Base-by-base conservation (phyloP, 2,329 filamentous ascomycete species). In the Xylaria polymorpha region DNA sequence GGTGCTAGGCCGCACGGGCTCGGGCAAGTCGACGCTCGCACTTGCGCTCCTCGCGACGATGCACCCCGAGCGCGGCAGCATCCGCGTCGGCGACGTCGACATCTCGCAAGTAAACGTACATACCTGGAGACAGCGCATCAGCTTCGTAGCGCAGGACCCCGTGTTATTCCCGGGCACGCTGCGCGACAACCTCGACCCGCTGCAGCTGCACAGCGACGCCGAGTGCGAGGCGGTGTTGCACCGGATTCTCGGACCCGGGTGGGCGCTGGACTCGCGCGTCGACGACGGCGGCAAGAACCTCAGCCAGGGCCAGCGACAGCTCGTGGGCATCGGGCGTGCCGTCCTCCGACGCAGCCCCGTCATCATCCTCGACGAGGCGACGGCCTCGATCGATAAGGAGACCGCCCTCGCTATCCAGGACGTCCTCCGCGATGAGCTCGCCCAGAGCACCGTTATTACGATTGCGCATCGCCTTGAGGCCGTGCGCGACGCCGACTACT, bases 1-100 rank as follows among this genome's bases (percentile, higher is more conserved):
- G 0, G 88, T 97, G 6, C 90, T 95, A 0, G 94, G 94, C 1
- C 89, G 94, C 43, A 97, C 94, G 0, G 91, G 93, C 0, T 96
- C 92, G 0, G 94, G 94, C 18, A 98, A 98, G 81, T 94, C 91
- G 35, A 97, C 94, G 0, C 82, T 90, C 1, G 88, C 88, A 1
- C 84, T 90, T 37, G 86, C 86, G 2, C 81, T 91, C 0, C 82
- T 89, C 0, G 86, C 85, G 2, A 88, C 87, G 0, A 82, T 90
- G 50, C 82, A 84, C 0, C 86, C 88, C 0, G 78, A 77, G 1
- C 76, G 79, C 0, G 88, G 88, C 0, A 77, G 76, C n/a, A 84
- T 90, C 53, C 83, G 77, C 22, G 86, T 90, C 63, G 88, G 89
- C 53, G 79, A 76, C 61, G 75, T 88, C 4, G 83, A 89, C 67